Base-by-base conservation (phyloP, 225 moss, liverwort and hornwort genomes). In the Rhytidiadelphus loreus region DNA sequence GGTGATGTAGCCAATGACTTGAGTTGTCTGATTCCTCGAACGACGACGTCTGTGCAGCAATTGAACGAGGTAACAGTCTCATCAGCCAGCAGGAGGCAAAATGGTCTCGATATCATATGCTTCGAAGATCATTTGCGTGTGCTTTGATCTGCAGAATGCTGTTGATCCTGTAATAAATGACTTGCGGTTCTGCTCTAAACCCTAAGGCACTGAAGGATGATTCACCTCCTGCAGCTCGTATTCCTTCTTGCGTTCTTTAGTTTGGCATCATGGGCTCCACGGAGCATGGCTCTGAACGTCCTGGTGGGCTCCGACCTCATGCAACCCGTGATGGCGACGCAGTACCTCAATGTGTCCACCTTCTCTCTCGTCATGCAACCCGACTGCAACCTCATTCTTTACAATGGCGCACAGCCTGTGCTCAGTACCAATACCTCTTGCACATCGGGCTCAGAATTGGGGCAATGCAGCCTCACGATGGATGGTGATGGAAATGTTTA, bases 331-430 rank as follows among this genome's bases (percentile, higher is more conserved):
- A 87, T 59, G 87, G 85, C 87, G 62, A 77, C 37, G 41, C 87
- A 92, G 85, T 92, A 88, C 70, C 82, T 92, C 30, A 90, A 41
- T 39, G 85, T 89, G 16, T 92, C 85, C 52, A 84, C 62, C n/a
- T 87, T 83, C 44, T 87, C 85, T 77, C 85, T 92, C 39, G 91
- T 92, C 46, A 82, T 92, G 90, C 91, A 92, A 79, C 91, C 91
- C 17, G 87, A 92, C 82, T 92, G 91, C 90, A 87, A 92, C 39
- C 37, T 90, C 63, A 72, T 90, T 55, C 91, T 92, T 60, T 92
- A 90, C 82, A 71, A 90, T 58, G 50, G 60, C 46, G 77, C 91
- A 20, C 89, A 60, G 82, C 85, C 90, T 63, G 33, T 90, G 52
- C 73, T 89, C 76, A 87, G 87, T 84, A 88, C 85, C 77, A 89